Base-by-base conservation (phyloP, 2,329 filamentous ascomycete genomes). In the Pyrenophora teres region DNA sequence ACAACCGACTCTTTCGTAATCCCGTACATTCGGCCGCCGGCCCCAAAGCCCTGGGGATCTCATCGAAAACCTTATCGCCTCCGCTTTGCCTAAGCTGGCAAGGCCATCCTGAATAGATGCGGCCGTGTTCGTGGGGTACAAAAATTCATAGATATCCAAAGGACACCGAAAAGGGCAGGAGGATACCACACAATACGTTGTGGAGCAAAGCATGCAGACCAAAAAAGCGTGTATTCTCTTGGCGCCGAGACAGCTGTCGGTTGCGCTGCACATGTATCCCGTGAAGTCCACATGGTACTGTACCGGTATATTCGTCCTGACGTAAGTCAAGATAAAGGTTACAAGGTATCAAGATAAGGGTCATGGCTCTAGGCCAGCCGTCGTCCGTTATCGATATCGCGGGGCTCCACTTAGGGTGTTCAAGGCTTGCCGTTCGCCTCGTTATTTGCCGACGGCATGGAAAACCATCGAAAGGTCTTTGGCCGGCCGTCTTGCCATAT, bases 321-420 rank as follows among this genome's bases (percentile, higher is more conserved):
- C 60, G 64, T 65, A 65, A 65, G 18, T 33, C 25, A 10, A 64
- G 63, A 68, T 64, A 64, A 56, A 56, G 42, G 27, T 35, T 42
- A 23, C 23, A 19, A 51, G 49, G 40, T 31, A 42, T 54, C 37
- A 39, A 59, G 61, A 64, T 61, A 62, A 57, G 52, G 32, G 33
- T 12, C 31, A 35, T 35, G 40, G 40, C 10, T 32, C 41, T 46
- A 48, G 47, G 38, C 48, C 40, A 40, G 27, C 41, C 44, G 39
- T 30, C 30, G 40, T 30, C 19, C 33, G 35, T 52, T 57, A 56
- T 60, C 54, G 54, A 57, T 50, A 52, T 45, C 19, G 38, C 32
- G 15, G 19, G 19, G 38, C 23, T 53, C 53, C 56, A 53, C 56
- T 54, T 49, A 40, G 42, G 46, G 36, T 51, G 31, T 45, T 40